Base-by-base conservation (phyloP, 345 rosid species). In the Erysimum cheiranthoides region DNA sequence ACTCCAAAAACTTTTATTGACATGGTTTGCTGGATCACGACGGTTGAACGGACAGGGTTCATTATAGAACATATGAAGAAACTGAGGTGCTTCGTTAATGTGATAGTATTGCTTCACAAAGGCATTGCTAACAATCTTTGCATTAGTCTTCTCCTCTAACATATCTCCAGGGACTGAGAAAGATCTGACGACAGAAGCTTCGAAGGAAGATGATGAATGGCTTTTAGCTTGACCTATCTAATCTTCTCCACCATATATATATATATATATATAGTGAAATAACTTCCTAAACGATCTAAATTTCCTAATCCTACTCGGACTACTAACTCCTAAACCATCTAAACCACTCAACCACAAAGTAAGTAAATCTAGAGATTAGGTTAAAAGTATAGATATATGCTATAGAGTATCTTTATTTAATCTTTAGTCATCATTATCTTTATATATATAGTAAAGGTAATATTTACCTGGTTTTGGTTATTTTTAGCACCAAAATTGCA, bases 11-110 rank as follows among this genome's bases (percentile, higher is more conserved):
- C 60, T 36, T 60, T 71, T 71, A 59, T 28, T 30, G 50, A 71
- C 36, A 6, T 28, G 59, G 27, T 68, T 60, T 35, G 34, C 27
- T 27, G 68, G 49, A 60, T 62, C 25, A 60, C 28, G 75, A n/a
- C 75, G 75, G 28, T 71, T 71, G 49, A 71, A 71, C 28, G 60
- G 28, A 60, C 68, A 49, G 0, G 38, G 64, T 25, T 61, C 60
- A 8, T 71, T 61, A 4, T 71, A 71, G 17, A 71, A 71, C 50
- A 38, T 71, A 27, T 71, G 39, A 47, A 71, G 75, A 71, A 6
- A 7, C 31, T 49, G 75, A 49, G 75, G 75, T 71, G 17, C 43
- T 49, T 61, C 60, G 59, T 71, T 71, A 61, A 71, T 60, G 3
- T 36, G 18, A 47, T 71, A 71, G 17, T 71, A 71, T 12, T 60